Conservation (phyloP, 2,329 filamentous ascomycete genomes). For the Talaromyces sp. region DNA sequence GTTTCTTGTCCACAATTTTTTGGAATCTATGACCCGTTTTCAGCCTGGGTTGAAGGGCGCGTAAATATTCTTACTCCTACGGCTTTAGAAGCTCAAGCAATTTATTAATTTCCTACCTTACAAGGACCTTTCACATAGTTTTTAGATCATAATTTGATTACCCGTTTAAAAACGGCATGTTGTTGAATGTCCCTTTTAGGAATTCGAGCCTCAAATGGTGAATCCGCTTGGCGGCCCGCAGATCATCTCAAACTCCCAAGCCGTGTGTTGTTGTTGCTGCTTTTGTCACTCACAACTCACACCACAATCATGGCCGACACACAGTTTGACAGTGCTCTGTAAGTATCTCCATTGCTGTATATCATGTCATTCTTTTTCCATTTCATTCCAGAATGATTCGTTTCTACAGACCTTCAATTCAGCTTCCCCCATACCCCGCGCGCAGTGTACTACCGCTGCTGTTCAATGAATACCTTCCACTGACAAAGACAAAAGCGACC, state of each 20-base stretch:
- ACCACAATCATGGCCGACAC: constrained; percentile 39
- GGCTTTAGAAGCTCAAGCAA: neutral
- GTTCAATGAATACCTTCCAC: neutral
- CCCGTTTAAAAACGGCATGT: neutral
- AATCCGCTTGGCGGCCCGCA: neutral
- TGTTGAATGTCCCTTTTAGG: neutral
- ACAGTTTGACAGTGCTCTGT: constrained; percentile 50
- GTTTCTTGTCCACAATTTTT: neutral
- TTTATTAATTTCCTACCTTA: neutral
- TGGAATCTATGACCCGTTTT: neutral
- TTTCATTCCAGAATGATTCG: neutral
- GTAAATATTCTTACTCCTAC: neutral
- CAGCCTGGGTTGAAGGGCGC: neutral
- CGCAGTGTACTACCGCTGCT: neutral
- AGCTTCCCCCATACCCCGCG: neutral
- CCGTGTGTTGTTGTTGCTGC: neutral
- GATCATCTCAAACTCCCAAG: constrained; percentile 14
- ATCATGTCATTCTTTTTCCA: neutral
- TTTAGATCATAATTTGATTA: neutral
- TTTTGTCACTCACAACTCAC: constrained; percentile 9
- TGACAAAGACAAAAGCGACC: constrained; percentile 59
- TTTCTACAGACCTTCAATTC: neutral
- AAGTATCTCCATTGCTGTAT: constrained; percentile 21
- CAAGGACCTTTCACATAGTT: no score
- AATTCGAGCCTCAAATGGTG: neutral